These are phyloP conservation scores for Lecanicillium sp. DNA, from an alignment of 2,329 filamentous ascomycete species.

Conservation along the genomic window DNA sequence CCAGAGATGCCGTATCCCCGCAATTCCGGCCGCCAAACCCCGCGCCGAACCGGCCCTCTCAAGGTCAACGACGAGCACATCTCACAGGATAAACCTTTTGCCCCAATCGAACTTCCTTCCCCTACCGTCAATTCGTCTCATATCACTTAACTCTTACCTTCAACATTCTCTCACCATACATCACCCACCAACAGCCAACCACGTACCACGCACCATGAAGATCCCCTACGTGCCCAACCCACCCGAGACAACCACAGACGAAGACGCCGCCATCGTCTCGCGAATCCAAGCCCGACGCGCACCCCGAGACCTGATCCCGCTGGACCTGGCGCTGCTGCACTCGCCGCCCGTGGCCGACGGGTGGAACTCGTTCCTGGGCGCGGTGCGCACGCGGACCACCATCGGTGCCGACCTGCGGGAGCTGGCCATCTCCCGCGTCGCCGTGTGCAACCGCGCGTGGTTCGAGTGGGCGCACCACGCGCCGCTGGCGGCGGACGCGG, in stretches of 20 bases:
- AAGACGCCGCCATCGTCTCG: conserved; percentile 50
- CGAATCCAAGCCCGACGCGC: conserved; percentile 58
- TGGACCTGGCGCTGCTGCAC: conserved; percentile 73
- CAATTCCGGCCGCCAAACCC: too few species aligned
- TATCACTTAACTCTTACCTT: neutral
- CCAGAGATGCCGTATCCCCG: too few species aligned
- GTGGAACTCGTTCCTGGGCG: conserved; percentile 63
- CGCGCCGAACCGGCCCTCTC: too few species aligned
- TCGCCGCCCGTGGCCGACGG: conserved; percentile 67
- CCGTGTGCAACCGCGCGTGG: conserved; percentile 72
- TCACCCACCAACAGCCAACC: neutral
- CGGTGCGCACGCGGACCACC: conserved; percentile 46
- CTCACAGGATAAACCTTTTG: neutral
- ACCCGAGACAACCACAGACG: conserved; percentile 32
- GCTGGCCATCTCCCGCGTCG: conserved; percentile 73
- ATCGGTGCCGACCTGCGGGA: conserved; percentile 56
- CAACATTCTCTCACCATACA: neutral
- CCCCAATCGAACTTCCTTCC: neutral
- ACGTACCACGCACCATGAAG: conserved; percentile 42
- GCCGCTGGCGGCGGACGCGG: conserved; percentile 54
- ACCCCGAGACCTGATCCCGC: conserved; percentile 62
- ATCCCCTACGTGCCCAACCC: conserved; percentile 56
- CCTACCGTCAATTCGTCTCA: neutral
- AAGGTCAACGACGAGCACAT: neutral
- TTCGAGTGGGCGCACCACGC: conserved; percentile 81